These are phyloP conservation scores for Fusarium pseudocircinatum DNA, from an alignment of 2,329 filamentous ascomycete species.

Conservation along the genomic window DNA sequence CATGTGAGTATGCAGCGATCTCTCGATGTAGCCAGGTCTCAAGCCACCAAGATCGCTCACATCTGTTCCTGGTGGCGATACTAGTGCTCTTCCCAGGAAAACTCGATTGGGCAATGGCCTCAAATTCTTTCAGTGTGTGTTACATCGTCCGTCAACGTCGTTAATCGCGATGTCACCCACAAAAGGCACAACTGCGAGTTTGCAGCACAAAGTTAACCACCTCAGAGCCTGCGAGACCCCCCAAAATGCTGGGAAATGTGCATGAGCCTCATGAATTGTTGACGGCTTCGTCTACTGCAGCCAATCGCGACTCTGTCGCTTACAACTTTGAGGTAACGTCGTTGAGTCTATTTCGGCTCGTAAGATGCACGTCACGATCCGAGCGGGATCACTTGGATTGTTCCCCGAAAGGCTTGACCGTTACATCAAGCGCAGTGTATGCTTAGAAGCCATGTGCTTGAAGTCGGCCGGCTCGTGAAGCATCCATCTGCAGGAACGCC, in stretches of 20 bases:
- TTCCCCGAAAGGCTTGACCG: conserved; percentile 17
- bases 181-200: background rate
- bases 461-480: conserved; percentile 2
- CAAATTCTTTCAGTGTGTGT: conserved; percentile 22
- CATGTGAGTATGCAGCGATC: conserved; percentile 15
- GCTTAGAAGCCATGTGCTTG: conserved; percentile 13
- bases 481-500: background rate
- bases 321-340: background rate
- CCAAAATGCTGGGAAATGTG: conserved; percentile 20
- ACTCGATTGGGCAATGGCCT: conserved; percentile 28
- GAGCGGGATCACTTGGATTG: conserved; percentile 3
- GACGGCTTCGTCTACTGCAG: background rate
- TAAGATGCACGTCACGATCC: conserved; percentile 32
- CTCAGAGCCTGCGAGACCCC: background rate
- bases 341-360: background rate
- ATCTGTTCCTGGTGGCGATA: conserved; percentile 35
- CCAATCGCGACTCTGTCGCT: conserved; percentile 9
- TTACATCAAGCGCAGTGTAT: conserved; percentile 9
- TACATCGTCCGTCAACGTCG: conserved; percentile 25
- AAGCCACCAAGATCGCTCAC: conserved; percentile 9
- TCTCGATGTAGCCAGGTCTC: conserved; percentile 2
- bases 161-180: conserved; percentile 28
- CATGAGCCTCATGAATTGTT: conserved; percentile 34
- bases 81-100: background rate
- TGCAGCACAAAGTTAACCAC: background rate